Evolutionary conservation across 2,329 filamentous ascomycete genomes (phyloP).

Genomic region (Xylaria sp.): DNA sequence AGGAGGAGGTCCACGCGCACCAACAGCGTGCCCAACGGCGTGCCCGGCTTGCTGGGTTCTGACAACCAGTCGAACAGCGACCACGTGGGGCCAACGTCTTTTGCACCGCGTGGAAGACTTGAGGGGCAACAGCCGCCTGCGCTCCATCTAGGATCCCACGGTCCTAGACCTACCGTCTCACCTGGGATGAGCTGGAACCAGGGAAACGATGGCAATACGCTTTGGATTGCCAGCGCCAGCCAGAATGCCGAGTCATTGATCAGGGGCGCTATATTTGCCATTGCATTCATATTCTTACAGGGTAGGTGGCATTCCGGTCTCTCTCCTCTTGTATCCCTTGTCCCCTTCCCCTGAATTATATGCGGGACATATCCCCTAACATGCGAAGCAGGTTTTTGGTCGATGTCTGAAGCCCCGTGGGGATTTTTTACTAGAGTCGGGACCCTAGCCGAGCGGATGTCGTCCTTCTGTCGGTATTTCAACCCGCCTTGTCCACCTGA

Average conservation of each 20-base stretch:
- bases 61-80: too few species aligned
- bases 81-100: too few species aligned
- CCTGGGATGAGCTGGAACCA: background rate
- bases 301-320: background rate
- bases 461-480: too few species aligned
- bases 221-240: background rate
- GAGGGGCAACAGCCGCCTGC: too few species aligned
- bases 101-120: too few species aligned
- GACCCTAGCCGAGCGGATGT: background rate
- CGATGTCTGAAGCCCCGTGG: background rate
- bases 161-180: too few species aligned
- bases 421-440: background rate
- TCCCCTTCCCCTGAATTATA: too few species aligned
- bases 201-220: background rate
- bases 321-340: too few species aligned
- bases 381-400: too few species aligned
- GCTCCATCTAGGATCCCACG: too few species aligned
- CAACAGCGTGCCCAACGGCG: background rate
- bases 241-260: constrained; percentile 5
- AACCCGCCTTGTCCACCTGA: too few species aligned
- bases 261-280: constrained; percentile 8
- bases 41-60: background rate
- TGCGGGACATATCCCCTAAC: too few species aligned
- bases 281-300: constrained; percentile 6
- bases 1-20: background rate